Evolutionary conservation across 139 green algal species (phyloP).

Genomic region (Coccomyxa sp.): DNA sequence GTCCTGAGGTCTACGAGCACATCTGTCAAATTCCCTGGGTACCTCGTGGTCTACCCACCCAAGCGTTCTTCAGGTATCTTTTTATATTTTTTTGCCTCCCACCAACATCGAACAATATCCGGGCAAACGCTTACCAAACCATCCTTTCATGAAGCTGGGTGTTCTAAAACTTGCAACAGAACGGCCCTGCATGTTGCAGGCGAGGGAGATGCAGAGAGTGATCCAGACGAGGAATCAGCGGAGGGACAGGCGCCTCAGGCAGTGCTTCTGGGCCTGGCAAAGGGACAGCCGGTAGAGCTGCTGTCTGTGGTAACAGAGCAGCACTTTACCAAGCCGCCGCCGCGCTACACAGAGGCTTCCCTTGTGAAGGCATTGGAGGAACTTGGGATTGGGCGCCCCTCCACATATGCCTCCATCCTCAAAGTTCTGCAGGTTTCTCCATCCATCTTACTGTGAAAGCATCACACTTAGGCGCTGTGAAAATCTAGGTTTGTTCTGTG

Average conservation of each 20-base stretch:
- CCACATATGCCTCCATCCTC: constrained; percentile 86
- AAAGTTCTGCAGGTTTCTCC: constrained; percentile 56
- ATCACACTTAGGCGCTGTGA: background rate
- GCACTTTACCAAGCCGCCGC: constrained; percentile 63
- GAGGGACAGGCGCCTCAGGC: background rate
- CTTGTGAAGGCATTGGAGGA: constrained; percentile 84
- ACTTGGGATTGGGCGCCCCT: constrained; percentile 84
- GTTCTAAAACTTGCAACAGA: too few species aligned
- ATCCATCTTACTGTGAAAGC: background rate
- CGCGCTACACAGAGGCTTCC: constrained; percentile 70
- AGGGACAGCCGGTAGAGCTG: constrained; percentile 3
- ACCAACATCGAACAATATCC: too few species aligned
- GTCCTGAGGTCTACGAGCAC: constrained; percentile 42
- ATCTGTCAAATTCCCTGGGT: constrained; percentile 46
- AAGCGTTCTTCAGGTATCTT: background rate
- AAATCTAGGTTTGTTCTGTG: background rate
- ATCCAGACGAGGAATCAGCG: background rate
- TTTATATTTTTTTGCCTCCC: too few species aligned
- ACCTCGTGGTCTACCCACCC: constrained; percentile 13
- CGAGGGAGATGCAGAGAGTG: background rate
- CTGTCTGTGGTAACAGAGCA: constrained; percentile 17
- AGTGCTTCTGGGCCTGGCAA: background rate
- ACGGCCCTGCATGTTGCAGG: background rate
- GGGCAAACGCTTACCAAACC: too few species aligned
- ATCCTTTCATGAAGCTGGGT: too few species aligned